phyloP scores from a whole-genome alignment of 495 filamentous ascomycete genomes.

The Apodospora peruviana region DNA sequence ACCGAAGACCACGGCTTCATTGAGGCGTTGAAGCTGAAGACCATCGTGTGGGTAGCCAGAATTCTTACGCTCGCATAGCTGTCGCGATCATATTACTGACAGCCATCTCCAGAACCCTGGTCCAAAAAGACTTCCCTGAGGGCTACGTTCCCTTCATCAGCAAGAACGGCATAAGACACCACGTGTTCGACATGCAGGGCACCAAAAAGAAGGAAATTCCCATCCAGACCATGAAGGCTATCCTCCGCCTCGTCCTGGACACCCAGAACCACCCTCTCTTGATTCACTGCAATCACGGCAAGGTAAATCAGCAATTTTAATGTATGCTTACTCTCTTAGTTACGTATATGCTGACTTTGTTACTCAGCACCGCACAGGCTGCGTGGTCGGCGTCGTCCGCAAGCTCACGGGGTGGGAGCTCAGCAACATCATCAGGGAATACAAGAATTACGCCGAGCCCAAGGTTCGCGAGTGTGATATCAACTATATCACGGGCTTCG shows the following conservation, averaged over 20 bases:
- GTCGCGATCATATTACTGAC: no score
- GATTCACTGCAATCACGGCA: constrained; percentile 87
- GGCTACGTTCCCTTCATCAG: constrained; percentile 57
- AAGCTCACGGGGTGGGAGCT: constrained; percentile 57
- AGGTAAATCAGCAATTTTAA: constrained; percentile 41
- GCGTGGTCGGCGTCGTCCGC: constrained; percentile 67
- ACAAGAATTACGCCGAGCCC: constrained; percentile 56
- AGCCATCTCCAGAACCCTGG: constrained; percentile 74
- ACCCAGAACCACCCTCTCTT: constrained; percentile 66
- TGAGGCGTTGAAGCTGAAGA: constrained; percentile 59
- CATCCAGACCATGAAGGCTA: constrained; percentile 53
- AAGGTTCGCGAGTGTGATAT: constrained; percentile 55
- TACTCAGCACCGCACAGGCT: constrained; percentile 74
- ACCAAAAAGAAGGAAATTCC: constrained; percentile 69
- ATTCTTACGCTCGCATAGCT: background rate
- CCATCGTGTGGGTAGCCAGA: constrained; percentile 58
- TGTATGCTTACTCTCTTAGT: background rate
- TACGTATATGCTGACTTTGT: constrained; percentile 11
- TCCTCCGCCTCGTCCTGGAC: constrained; percentile 60
- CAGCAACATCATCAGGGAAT: constrained; percentile 57
- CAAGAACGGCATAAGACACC: constrained; percentile 57
- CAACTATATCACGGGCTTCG: constrained; percentile 41
- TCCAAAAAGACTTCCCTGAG: constrained; percentile 55
- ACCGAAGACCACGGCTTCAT: constrained; percentile 60
- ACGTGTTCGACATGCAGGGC: constrained; percentile 63